phyloP scores from a whole-genome alignment of 1,139 yeast genomes.

The Candida dubliniensis region DNA sequence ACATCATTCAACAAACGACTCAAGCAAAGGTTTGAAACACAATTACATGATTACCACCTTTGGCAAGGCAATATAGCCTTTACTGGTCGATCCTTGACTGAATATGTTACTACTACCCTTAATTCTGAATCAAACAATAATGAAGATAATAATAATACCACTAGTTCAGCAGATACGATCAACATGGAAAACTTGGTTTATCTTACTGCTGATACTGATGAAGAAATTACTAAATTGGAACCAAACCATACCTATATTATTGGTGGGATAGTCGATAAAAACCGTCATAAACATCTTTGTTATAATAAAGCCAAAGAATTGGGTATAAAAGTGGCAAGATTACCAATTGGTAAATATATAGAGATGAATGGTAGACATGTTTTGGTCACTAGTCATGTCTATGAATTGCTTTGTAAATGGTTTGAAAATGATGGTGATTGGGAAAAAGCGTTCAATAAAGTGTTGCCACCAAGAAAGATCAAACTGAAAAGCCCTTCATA shows the following conservation, averaged over 20 bases:
- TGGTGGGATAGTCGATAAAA: conserved; percentile 97
- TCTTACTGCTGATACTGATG: conserved; percentile 85
- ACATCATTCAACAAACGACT: conserved; percentile 69
- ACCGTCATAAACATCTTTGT: conserved; percentile 83
- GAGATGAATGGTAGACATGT: conserved; percentile 84
- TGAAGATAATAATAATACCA: too few species aligned
- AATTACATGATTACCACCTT: conserved; percentile 54
- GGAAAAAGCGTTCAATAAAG: conserved; percentile 82
- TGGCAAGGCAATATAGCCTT: conserved; percentile 66
- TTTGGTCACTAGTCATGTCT: conserved; percentile 91
- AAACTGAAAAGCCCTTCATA: conserved; percentile 11
- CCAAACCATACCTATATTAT: conserved; percentile 76
- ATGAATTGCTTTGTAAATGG: conserved; percentile 82
- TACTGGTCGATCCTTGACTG: conserved; percentile 45
- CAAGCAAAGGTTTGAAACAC: conserved; percentile 64
- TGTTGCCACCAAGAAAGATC: conserved; percentile 79
- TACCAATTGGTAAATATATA: conserved; percentile 87
- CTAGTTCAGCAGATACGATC: conserved; percentile 20
- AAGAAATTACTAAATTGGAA: conserved; percentile 58
- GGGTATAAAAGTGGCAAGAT: conserved; percentile 70
- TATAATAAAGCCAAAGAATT: conserved; percentile 74
- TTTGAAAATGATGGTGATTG: conserved; percentile 69
- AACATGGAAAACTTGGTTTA: conserved; percentile 53
- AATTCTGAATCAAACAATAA: too few species aligned
- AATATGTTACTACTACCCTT: conserved; percentile 6